Base-by-base conservation (phyloP, 768 basidiomycete genomes). In the Psilocybe cubensis region DNA sequence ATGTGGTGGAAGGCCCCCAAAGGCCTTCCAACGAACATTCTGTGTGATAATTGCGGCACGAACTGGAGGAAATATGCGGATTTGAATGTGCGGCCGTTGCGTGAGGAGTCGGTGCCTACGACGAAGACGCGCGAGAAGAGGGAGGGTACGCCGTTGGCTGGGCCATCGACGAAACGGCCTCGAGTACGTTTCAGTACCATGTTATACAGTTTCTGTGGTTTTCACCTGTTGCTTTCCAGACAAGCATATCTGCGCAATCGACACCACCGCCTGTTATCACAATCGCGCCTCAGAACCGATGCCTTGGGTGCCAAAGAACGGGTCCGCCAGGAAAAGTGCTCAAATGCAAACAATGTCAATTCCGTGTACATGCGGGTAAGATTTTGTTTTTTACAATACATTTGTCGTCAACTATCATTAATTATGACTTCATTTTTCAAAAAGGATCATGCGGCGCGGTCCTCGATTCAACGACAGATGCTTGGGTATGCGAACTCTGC, bases 1-100 rank as follows among this genome's bases (percentile, higher is more conserved):
- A 75, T 72, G 2, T 97, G 94, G 94, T 97, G 93, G 93, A 92
- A 91, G 69, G 93, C 94, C 12, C 95, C 94, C 2, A 92, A 92
- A 68, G 91, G 89, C 20, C 80, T 96, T n/a, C 71, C 79, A 0
- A 89, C 89, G 1, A 81, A 80, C 57, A 82, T 94, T 35, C 84
- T 96, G 52, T 97, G 94, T 68, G 92, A 96, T 44, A 79, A 72
- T 25, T 97, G 94, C 66, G 94, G 94, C 11, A 83, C 85, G 43
- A 90, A 89, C 61, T 97, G 93, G 89, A 80, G 94, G 63, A 97
- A 96, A 73, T 97, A 97, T 69, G 94, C 92, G 0, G 94, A 96
- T 63, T 77, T 95, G 47, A 92, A 88, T 63, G 86, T 90, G 23
- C 79, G 90, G 40, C 86, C 87, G 8, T 56, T 86, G 18, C 82